Evolutionary conservation across 2,329 filamentous ascomycete genomes (phyloP).

Genomic region (Aspergillus sp.): DNA sequence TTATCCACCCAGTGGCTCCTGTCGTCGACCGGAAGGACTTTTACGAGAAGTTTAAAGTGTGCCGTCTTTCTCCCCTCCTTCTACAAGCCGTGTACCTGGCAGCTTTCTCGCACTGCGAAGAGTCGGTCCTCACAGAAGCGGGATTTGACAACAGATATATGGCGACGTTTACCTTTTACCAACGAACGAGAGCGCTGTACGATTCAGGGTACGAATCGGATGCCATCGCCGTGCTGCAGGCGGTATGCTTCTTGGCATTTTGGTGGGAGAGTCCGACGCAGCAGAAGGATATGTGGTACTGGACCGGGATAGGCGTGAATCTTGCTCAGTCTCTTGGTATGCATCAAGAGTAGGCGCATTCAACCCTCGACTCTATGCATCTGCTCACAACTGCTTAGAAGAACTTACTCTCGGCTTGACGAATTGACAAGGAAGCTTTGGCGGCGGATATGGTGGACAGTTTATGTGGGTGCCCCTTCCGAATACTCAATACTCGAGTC

Average conservation of each 20-base stretch:
- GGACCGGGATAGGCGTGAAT: slow-evolving; percentile 8
- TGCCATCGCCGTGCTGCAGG: slow-evolving; percentile 13
- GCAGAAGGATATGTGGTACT: slow-evolving; percentile 20
- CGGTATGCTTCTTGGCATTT: slow-evolving; percentile 4
- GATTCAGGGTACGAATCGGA: slow-evolving; percentile 15
- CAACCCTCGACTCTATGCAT: too few species aligned
- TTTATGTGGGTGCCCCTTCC: not conserved
- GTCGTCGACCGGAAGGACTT: slow-evolving; percentile 12
- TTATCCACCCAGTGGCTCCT: slow-evolving; percentile 2
- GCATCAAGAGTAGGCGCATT: slow-evolving; percentile 7
- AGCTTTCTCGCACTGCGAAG: not conserved
- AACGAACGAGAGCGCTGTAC: slow-evolving; percentile 12
- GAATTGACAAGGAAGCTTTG: not conserved
- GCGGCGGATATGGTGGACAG: slow-evolving; percentile 4
- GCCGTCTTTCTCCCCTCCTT: slow-evolving; percentile 8
- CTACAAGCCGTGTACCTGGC: slow-evolving; percentile 6
- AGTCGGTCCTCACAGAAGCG: not conserved
- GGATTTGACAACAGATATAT: slow-evolving; percentile 10
- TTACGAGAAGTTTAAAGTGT: not conserved
- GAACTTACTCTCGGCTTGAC: not conserved
- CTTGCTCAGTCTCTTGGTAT: slow-evolving; percentile 16
- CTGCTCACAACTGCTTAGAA: not conserved
- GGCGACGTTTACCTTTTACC: slow-evolving; percentile 10
- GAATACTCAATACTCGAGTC: not conserved
- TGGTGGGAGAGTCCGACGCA: slow-evolving; percentile 17